Evolutionary conservation across 768 basidiomycete species (phyloP), one percentile per base, ranked within the genome.

Genomic region (Mycena amicta): DNA sequence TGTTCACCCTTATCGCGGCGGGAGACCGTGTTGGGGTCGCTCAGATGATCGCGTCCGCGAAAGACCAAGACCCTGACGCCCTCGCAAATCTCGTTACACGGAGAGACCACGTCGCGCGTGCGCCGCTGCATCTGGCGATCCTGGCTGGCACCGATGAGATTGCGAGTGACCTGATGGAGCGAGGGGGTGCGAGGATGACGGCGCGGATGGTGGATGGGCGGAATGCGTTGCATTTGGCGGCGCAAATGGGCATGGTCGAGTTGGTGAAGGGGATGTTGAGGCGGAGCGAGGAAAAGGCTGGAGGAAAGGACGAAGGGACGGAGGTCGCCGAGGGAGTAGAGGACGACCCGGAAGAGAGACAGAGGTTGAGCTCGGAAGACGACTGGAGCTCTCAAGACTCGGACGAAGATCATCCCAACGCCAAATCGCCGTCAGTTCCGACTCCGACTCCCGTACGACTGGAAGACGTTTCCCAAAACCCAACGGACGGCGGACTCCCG

Each of bases 41-140:
- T 11, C 63, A 68, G 11, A 69, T 82, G 57, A 70, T 84, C 55
- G 65, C 73, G 47, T 75, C 76, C 3, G 75, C 71, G 3, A 69
- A 77, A 55, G 80, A 84, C 61, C n/a, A n/a, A n/a, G n/a, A n/a
- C n/a, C n/a, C n/a, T n/a, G n/a, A n/a, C n/a, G n/a, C n/a, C n/a
- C n/a, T n/a, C n/a, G n/a, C n/a, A n/a, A n/a, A n/a, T n/a, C n/a
- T n/a, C n/a, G 64, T 85, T 23, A 76, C 84, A 61, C 74, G 76
- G 33, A 80, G 86, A 2, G 85, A 87, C 67, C 83, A 86, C 53
- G 83, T 87, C 39, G 86, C 85, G 0, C 81, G 86, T 3, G 83
- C 83, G 3, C 70, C 80, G 2, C 72, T 87, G 20, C 86, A 87
- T 50, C 68, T 86, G 33, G 84, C 85, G 2, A 78, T 87, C 50